A percentile compares a stretch with the other conserved stretches of the same genome.
Evolutionary conservation across 2,329 filamentous ascomycete genomes (phyloP).

Genomic region (Stachybotrys chlorohalonatus): DNA sequence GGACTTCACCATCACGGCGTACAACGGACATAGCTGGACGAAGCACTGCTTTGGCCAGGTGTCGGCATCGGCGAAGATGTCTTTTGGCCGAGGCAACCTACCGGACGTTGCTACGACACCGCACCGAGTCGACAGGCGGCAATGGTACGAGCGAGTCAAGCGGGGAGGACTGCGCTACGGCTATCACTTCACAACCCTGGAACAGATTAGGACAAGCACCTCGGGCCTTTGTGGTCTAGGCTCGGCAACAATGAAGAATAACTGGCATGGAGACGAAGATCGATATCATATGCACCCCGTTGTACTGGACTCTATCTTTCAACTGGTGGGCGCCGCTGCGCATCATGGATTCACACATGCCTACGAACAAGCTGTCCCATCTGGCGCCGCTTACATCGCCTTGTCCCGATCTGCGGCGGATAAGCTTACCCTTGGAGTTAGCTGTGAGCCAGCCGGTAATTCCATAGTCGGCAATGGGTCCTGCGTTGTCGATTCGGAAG

Average conservation of each 20-base stretch:
- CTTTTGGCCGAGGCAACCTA: not conserved
- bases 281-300: conserved; percentile 27
- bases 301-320: conserved; percentile 24
- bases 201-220: conserved; percentile 7
- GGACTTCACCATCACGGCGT: conserved; percentile 18
- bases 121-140: conserved; percentile 5
- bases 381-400: conserved; percentile 12
- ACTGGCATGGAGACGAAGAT: conserved; percentile 9
- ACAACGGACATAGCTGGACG: conserved; percentile 11
- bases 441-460: not conserved
- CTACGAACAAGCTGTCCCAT: conserved; percentile 14
- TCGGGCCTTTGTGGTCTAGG: conserved; percentile 6
- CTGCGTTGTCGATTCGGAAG: not conserved
- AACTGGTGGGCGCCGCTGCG: conserved; percentile 16
- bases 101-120: not conserved
- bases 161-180: conserved; percentile 21
- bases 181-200: conserved; percentile 17
- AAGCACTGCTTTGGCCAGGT: conserved; percentile 12
- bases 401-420: conserved; percentile 4
- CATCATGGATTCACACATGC: conserved; percentile 11
- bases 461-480: not conserved
- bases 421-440: not conserved
- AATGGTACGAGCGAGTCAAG: conserved; percentile 17
- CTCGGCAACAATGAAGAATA: conserved; percentile 6
- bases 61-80: not conserved